Conservation (phyloP, 2,329 filamentous ascomycete genomes). For the Alternaria atra region DNA sequence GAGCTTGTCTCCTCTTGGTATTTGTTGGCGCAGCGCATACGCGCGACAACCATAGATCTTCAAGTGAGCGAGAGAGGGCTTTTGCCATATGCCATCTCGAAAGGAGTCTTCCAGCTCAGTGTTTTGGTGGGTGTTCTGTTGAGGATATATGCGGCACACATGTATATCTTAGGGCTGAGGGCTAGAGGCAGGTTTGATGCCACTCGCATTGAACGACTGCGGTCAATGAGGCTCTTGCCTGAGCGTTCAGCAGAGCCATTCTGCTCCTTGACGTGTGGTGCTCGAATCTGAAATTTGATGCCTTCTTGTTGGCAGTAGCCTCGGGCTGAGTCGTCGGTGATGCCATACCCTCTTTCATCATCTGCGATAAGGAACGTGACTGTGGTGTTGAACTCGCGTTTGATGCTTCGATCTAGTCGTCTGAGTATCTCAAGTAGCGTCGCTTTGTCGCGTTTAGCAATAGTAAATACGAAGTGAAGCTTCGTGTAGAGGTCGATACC, state of each 20-base stretch:
- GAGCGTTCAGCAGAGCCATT: slow-evolving; percentile 21
- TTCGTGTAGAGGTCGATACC: too few relatives aligned
- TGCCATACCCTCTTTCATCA: slow-evolving; percentile 9
- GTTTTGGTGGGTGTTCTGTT: slow-evolving; percentile 20
- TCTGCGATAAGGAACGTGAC: slow-evolving; percentile 15
- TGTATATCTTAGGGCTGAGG: slow-evolving; percentile 17
- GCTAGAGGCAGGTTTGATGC: slow-evolving; percentile 11
- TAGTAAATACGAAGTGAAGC: too few relatives aligned
- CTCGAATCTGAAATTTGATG: too few relatives aligned
- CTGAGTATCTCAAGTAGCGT: background rate
- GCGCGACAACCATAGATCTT: slow-evolving; percentile 18
- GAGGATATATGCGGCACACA: slow-evolving; percentile 19
- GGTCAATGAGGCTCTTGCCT: slow-evolving; percentile 16
- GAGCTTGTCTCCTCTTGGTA: too few relatives aligned
- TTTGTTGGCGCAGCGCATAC: background rate
- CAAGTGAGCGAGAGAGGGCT: slow-evolving; percentile 20
- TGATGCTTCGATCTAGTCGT: background rate
- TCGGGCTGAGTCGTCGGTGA: too few relatives aligned
- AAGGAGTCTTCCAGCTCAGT: slow-evolving; percentile 27
- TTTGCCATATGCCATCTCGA: slow-evolving; percentile 15
- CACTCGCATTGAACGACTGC: slow-evolving; percentile 6
- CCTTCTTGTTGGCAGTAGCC: background rate
- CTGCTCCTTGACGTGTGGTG: slow-evolving; percentile 5
- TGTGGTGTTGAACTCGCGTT: slow-evolving; percentile 18
- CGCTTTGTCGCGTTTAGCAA: too few relatives aligned